Percentiles rank a stretch among this genome's conserved stretches.
phyloP scores from a whole-genome alignment of 495 filamentous ascomycete species.

The Patellaria atrata region DNA sequence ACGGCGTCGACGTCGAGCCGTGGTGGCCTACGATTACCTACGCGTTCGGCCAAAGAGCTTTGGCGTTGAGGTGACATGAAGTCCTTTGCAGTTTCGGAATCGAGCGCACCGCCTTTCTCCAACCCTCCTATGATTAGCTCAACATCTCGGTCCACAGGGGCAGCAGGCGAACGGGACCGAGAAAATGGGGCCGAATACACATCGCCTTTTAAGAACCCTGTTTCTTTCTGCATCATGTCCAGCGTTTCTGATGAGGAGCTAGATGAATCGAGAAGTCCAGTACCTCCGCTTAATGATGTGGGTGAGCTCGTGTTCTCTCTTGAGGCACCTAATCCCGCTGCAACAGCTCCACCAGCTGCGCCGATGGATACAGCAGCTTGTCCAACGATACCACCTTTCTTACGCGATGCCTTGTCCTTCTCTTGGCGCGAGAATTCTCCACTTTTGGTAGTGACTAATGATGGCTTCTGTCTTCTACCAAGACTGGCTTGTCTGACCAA shows the following conservation, averaged over 20 bases:
- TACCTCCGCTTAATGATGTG: slow-evolving; percentile 16
- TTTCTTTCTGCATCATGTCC: slow-evolving; percentile 10
- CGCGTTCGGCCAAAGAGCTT: slow-evolving; percentile 23
- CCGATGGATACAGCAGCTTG: slow-evolving; percentile 18
- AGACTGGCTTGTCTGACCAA: slow-evolving; percentile 68
- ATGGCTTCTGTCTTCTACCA: slow-evolving; percentile 57
- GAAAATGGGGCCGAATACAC: not conserved
- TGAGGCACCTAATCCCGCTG: slow-evolving; percentile 14
- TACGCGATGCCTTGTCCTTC: slow-evolving; percentile 13
- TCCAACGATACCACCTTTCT: slow-evolving; percentile 18
- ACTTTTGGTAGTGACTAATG: slow-evolving; percentile 49
- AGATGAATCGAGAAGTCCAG: slow-evolving; percentile 22
- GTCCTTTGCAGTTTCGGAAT: slow-evolving; percentile 11
- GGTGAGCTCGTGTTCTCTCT: slow-evolving; percentile 7
- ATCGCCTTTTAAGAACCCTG: slow-evolving; percentile 4
- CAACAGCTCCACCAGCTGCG: slow-evolving; percentile 11
- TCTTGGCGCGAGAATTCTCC: slow-evolving; percentile 21
- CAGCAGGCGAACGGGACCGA: slow-evolving; percentile 2
- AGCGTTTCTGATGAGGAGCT: slow-evolving; percentile 22
- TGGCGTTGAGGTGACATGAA: slow-evolving; percentile 7
- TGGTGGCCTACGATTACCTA: slow-evolving; percentile 48
- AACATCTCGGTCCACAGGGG: slow-evolving; percentile 3
- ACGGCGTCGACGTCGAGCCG: slow-evolving; percentile 67
- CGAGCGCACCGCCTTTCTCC: slow-evolving; percentile 26
- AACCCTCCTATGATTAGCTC: slow-evolving; percentile 22